phyloP scores from a whole-genome alignment of 352 stramenopile genomes.

The Pythium aristosporum region DNA sequence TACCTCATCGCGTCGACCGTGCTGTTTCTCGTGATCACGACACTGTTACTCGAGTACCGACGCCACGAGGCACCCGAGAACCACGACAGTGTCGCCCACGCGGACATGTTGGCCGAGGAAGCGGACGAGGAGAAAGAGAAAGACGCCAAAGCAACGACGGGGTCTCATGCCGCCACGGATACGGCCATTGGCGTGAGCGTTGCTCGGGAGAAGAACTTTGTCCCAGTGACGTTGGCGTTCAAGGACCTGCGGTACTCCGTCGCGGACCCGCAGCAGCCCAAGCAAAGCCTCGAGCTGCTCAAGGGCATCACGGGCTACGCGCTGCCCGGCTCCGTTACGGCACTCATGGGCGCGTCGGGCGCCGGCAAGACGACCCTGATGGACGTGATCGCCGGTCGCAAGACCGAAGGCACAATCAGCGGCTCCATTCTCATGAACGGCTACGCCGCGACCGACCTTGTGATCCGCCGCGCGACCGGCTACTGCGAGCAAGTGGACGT shows the following conservation, averaged over 20 bases:
- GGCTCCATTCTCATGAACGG: slow-evolving; percentile 47
- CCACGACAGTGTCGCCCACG: too few species aligned
- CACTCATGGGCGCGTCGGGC: slow-evolving; percentile 68
- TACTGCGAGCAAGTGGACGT: slow-evolving; percentile 24
- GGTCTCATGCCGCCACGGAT: slow-evolving; percentile 16
- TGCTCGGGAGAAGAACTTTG: slow-evolving; percentile 25
- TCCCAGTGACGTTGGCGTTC: slow-evolving; percentile 32
- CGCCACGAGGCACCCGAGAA: too few species aligned
- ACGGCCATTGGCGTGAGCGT: slow-evolving; percentile 4
- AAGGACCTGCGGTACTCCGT: slow-evolving; percentile 35
- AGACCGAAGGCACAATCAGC: slow-evolving; percentile 43
- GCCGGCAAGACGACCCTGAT: slow-evolving; percentile 64
- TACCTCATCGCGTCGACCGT: too few species aligned
- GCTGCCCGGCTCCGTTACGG: slow-evolving; percentile 45
- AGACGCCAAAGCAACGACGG: slow-evolving; percentile 21
- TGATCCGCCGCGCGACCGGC: slow-evolving; percentile 22
- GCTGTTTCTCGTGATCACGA: too few species aligned
- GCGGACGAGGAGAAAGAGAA: neutral
- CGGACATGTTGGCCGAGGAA: too few species aligned
- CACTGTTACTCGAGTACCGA: too few species aligned
- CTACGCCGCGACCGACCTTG: slow-evolving; percentile 18
- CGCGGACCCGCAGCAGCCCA: too few species aligned
- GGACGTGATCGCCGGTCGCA: slow-evolving; percentile 66
- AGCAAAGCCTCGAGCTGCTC: slow-evolving; percentile 41
- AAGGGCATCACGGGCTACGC: slow-evolving; percentile 30